phyloP scores from a whole-genome alignment of 1,284 basidiomycete species.

The Puccinia polysora region DNA sequence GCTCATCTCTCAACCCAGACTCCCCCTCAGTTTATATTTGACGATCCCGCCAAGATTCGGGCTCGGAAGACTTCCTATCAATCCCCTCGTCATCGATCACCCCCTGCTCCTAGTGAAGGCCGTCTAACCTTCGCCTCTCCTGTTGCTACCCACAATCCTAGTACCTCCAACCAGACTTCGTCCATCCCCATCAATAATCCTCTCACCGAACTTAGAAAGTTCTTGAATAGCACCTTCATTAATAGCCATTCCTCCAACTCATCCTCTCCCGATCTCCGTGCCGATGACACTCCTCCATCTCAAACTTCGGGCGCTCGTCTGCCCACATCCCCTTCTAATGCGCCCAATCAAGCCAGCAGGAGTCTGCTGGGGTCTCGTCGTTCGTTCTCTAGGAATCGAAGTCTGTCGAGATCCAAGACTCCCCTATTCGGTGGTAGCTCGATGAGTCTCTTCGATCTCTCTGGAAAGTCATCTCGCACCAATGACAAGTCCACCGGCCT shows the following conservation, averaged over 20 bases:
- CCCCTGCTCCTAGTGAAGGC: background rate
- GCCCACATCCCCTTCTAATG: background rate
- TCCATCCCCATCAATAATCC: constrained; percentile 4
- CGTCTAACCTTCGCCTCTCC: background rate
- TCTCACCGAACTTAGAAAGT: background rate
- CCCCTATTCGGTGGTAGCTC: background rate
- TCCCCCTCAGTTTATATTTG: constrained; percentile 31
- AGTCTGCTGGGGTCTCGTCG: background rate
- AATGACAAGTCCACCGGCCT: background rate
- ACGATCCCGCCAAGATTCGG: constrained; percentile 15
- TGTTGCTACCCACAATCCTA: background rate
- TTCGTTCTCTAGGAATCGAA: constrained; percentile 6
- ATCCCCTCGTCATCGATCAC: background rate
- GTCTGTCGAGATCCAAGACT: background rate
- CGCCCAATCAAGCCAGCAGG: background rate
- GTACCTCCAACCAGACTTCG: constrained; percentile 6
- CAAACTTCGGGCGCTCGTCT: background rate
- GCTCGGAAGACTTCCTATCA: background rate
- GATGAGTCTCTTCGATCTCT: background rate
- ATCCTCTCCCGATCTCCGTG: background rate
- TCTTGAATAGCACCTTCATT: constrained; percentile 11
- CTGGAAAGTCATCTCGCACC: background rate
- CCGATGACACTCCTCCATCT: no score
- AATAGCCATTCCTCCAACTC: background rate
- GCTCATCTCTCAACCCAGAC: background rate